Conservation (phyloP, 1,139 yeast species). For the Casaregolazyma suthepensis region DNA sequence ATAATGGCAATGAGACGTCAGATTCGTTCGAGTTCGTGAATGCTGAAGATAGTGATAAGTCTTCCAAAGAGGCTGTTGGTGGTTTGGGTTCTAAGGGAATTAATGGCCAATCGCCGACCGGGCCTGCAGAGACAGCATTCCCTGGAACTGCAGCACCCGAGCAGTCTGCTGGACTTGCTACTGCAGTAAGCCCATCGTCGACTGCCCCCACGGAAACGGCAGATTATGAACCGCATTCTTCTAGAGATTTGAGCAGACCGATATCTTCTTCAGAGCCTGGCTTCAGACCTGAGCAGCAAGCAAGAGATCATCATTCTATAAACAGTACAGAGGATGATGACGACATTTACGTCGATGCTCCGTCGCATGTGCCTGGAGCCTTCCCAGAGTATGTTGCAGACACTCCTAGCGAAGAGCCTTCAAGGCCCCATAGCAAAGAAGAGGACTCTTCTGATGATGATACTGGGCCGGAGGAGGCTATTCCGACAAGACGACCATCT, state of each 20-base stretch:
- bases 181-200: slow-evolving; percentile 31
- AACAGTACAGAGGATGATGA: slow-evolving; percentile 11
- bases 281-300: background rate
- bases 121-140: slow-evolving; percentile 11
- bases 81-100: background rate
- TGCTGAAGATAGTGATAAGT: slow-evolving; percentile 24
- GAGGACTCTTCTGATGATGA: slow-evolving; percentile 34
- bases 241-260: background rate
- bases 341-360: slow-evolving; percentile 7
- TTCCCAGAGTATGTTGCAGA: slow-evolving; percentile 28
- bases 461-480: slow-evolving; percentile 34
- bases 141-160: slow-evolving; percentile 11
- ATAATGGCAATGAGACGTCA: slow-evolving; percentile 39
- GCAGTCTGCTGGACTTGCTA: slow-evolving; percentile 10
- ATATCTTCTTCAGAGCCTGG: background rate
- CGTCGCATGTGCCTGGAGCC: slow-evolving; percentile 12
- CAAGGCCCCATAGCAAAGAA: slow-evolving; percentile 7
- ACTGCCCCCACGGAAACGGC: background rate
- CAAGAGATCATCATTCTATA: background rate
- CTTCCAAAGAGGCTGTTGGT: slow-evolving; percentile 18
- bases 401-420: slow-evolving; percentile 14
- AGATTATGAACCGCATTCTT: background rate
- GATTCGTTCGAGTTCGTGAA: slow-evolving; percentile 33
- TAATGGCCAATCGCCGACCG: slow-evolving; percentile 4
- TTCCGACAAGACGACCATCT: slow-evolving; percentile 1